phyloP scores from a whole-genome alignment of 306 rosid genomes.

The Sophora flavescens region DNA sequence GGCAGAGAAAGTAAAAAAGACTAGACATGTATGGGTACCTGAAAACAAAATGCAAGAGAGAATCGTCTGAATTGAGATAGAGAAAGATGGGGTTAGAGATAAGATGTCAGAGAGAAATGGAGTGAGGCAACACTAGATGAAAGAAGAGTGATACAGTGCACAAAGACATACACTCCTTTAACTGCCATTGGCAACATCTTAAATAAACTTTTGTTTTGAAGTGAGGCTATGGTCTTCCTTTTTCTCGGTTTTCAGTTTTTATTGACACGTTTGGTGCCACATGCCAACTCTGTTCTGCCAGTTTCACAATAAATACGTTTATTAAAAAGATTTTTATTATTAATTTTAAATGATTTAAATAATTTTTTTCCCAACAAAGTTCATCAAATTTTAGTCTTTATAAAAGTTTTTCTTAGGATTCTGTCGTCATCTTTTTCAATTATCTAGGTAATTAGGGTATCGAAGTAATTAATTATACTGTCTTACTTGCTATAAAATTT shows the following conservation, averaged over 20 bases:
- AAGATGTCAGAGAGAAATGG: background rate
- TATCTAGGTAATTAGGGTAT: no score
- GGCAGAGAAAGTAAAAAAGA: background rate
- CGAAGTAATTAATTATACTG: no score
- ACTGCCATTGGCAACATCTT: constrained; percentile 47
- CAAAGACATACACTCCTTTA: constrained; percentile 39
- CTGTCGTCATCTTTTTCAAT: no score
- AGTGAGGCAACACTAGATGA: constrained; percentile 29
- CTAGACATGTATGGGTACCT: constrained; percentile 44
- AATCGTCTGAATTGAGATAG: constrained; percentile 24
- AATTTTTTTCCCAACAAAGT: no score
- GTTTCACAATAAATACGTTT: background rate
- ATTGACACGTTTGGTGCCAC: constrained; percentile 54
- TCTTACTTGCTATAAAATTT: no score
- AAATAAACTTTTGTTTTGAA: constrained; percentile 26
- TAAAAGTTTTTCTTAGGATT: no score
- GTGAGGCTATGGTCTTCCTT: background rate
- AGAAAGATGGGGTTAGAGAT: background rate
- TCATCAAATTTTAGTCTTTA: no score
- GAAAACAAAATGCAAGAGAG: constrained; percentile 16
- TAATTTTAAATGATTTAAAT: no score
- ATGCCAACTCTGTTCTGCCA: constrained; percentile 28
- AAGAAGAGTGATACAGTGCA: constrained; percentile 6
- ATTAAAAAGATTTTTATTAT: no score
- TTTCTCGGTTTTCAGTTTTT: constrained; percentile 1